phyloP scores from a whole-genome alignment of 805 yeast genomes.

The Blastobotrys parvus region DNA sequence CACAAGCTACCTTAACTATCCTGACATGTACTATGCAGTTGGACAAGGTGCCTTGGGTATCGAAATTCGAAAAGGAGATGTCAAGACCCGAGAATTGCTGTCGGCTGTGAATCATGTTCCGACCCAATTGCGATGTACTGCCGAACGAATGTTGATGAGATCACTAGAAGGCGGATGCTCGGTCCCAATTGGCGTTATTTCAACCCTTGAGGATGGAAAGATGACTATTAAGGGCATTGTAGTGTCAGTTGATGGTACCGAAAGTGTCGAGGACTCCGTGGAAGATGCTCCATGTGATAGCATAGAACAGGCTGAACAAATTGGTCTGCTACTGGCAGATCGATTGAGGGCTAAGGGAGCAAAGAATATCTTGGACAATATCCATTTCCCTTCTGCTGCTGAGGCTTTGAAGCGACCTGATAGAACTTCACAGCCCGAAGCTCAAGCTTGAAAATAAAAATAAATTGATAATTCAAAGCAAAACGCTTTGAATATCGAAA shows the following conservation, averaged over 20 bases:
- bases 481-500: too few species aligned
- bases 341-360: slow-evolving; percentile 70
- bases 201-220: slow-evolving; percentile 40
- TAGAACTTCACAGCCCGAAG: too few species aligned
- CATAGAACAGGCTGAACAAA: slow-evolving; percentile 53
- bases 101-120: slow-evolving; percentile 54
- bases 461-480: too few species aligned
- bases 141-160: slow-evolving; percentile 83
- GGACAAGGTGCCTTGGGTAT: slow-evolving; percentile 99
- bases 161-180: slow-evolving; percentile 96
- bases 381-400: too few species aligned
- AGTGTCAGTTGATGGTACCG: slow-evolving; percentile 74
- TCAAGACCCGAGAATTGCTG: slow-evolving; percentile 49
- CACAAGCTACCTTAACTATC: slow-evolving; percentile 57
- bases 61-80: slow-evolving; percentile 72
- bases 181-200: slow-evolving; percentile 88
- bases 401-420: too few species aligned
- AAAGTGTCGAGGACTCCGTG: slow-evolving; percentile 52
- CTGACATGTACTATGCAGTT: slow-evolving; percentile 89
- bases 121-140: slow-evolving; percentile 68
- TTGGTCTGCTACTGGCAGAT: slow-evolving; percentile 66
- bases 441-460: too few species aligned
- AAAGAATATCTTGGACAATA: slow-evolving; percentile 67
- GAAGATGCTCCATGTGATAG: slow-evolving; percentile 31
- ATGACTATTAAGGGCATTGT: slow-evolving; percentile 63